Evolutionary conservation across 495 filamentous ascomycete species (phyloP).

Genomic region (Xylaria sp.): DNA sequence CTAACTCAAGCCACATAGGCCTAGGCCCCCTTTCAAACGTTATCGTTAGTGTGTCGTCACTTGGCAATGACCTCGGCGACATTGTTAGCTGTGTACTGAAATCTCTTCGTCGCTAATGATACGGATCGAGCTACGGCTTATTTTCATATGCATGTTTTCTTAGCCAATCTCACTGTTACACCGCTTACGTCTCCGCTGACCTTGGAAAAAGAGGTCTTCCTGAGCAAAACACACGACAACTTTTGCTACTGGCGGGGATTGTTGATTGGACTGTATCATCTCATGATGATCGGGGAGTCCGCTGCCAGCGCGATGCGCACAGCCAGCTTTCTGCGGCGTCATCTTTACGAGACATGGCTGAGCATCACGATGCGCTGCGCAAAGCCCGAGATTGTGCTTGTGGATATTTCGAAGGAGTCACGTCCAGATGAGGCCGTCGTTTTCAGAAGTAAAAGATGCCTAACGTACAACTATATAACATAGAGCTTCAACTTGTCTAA

Average conservation of each 20-base stretch:
- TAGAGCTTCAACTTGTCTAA: neutral
- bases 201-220: neutral
- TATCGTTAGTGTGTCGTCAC: neutral
- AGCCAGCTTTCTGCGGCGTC: neutral
- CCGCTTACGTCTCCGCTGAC: neutral
- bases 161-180: neutral
- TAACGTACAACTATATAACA: neutral
- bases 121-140: neutral
- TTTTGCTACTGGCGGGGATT: neutral
- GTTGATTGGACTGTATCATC: neutral
- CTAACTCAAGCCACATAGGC: neutral
- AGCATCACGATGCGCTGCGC: neutral
- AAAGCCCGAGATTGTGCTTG: neutral
- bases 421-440: neutral
- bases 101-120: neutral
- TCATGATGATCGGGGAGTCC: conserved; percentile 1
- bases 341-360: neutral
- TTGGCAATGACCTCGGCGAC: neutral
- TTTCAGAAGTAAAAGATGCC: neutral
- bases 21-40: neutral
- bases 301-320: neutral
- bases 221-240: neutral
- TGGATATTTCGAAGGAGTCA: neutral
- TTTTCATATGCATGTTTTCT: neutral
- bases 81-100: neutral